Conservation (phyloP, 768 basidiomycete genomes). For the Collybia mongolica region DNA sequence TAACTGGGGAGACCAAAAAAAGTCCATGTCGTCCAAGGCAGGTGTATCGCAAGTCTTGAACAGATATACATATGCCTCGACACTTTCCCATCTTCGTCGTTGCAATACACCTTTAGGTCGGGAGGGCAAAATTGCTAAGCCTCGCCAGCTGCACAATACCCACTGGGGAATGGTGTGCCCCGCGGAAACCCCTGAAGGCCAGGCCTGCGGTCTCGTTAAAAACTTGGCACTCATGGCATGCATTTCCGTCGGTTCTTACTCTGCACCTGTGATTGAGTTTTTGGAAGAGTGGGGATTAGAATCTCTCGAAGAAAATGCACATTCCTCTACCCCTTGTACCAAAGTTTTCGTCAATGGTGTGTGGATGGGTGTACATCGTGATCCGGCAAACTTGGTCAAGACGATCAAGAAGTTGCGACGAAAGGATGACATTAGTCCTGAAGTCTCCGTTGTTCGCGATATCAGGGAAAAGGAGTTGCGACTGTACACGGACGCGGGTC, state of each 20-base stretch:
- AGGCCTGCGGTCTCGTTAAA: slow-evolving; percentile 98
- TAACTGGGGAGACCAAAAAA: slow-evolving; percentile 99
- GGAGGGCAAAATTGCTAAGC: slow-evolving; percentile 99
- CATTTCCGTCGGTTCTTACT: slow-evolving; percentile 95
- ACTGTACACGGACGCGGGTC: slow-evolving; percentile 94
- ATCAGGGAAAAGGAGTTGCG: slow-evolving; percentile 94
- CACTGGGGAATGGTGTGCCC: slow-evolving; percentile 99
- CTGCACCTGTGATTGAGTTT: slow-evolving; percentile 96
- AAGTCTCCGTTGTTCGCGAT: slow-evolving; percentile 97
- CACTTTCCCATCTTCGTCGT: slow-evolving; percentile 94
- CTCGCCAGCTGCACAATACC: slow-evolving; percentile 97
- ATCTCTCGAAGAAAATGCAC: slow-evolving; percentile 90
- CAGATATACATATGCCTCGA: slow-evolving; percentile 98
- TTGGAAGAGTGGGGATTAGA: slow-evolving; percentile 98
- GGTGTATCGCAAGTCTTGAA: slow-evolving; percentile 99
- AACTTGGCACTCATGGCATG: slow-evolving; percentile 97
- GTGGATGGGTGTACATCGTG: slow-evolving; percentile 98
- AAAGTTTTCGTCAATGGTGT: slow-evolving; percentile 99
- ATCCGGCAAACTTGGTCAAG: slow-evolving; percentile 88
- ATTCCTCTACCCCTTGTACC: slow-evolving; percentile 78
- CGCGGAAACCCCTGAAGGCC: slow-evolving; percentile 98
- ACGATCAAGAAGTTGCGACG: slow-evolving; percentile 91
- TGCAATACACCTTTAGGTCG: slow-evolving; percentile 98
- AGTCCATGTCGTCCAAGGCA: slow-evolving; percentile 96
- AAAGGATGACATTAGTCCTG: slow-evolving; percentile 92